Evolutionary conservation across 192 early-diverging fungal species (phyloP).

Genomic region (Helicostylum pulchrum): DNA sequence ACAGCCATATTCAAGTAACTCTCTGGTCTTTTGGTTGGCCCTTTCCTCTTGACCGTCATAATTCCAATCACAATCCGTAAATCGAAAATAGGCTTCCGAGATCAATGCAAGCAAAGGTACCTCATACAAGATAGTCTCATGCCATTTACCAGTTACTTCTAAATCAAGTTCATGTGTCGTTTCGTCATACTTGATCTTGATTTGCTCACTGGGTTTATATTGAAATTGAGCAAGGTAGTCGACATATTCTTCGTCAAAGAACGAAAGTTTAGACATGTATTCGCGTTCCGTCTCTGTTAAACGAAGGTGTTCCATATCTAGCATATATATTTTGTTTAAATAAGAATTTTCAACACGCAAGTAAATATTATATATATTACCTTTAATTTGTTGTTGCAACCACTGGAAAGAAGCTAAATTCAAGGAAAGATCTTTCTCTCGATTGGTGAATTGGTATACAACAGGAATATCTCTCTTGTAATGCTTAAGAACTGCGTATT

Average conservation of each 20-base stretch:
- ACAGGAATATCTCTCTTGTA: slow-evolving; percentile 54
- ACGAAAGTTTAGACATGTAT: slow-evolving; percentile 49
- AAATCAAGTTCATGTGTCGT: slow-evolving; percentile 38
- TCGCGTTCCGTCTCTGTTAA: slow-evolving; percentile 39
- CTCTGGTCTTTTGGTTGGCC: slow-evolving; percentile 46
- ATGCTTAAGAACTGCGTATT: slow-evolving; percentile 69
- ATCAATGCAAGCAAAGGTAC: slow-evolving; percentile 67
- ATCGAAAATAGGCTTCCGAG: slow-evolving; percentile 66
- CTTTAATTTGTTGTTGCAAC: slow-evolving; percentile 42
- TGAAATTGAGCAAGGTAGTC: slow-evolving; percentile 55
- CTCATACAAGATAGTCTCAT: slow-evolving; percentile 74
- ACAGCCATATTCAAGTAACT: slow-evolving; percentile 54
- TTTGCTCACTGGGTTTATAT: slow-evolving; percentile 52
- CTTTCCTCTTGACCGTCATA: slow-evolving; percentile 57
- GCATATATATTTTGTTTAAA: neutral
- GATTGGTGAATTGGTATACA: slow-evolving; percentile 66
- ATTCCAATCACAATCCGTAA: slow-evolving; percentile 68
- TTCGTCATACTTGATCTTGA: slow-evolving; percentile 32
- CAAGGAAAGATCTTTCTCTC: slow-evolving; percentile 43
- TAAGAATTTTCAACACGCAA: neutral
- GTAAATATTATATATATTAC: slow-evolving; percentile 4
- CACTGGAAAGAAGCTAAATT: slow-evolving; percentile 42
- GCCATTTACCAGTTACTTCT: slow-evolving; percentile 59
- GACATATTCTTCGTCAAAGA: slow-evolving; percentile 54
- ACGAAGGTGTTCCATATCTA: slow-evolving; percentile 43